A percentile compares a stretch with the other conserved stretches of the same genome.
Conservation (phyloP, 2,329 filamentous ascomycete genomes). For the Arthrobotrys iridis region DNA sequence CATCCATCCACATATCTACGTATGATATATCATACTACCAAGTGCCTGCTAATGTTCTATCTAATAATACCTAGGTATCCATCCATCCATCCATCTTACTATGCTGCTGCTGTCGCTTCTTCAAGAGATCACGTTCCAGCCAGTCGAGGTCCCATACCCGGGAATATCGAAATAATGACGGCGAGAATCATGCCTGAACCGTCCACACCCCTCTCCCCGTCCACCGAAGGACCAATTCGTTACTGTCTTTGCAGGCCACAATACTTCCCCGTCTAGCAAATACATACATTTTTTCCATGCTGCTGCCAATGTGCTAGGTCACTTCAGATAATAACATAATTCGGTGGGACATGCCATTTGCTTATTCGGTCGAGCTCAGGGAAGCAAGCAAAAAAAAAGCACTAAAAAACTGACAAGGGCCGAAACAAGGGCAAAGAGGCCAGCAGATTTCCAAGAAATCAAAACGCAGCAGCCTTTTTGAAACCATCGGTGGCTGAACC, state of each 20-base stretch:
- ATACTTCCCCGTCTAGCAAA: not conserved
- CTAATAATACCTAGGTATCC: not conserved
- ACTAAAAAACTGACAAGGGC: too few relatives aligned
- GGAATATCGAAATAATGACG: conserved; percentile 1
- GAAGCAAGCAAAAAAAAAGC: conserved; percentile 2
- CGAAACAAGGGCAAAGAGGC: conserved; percentile 3
- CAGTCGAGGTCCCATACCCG: not conserved
- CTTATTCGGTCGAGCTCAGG: conserved; percentile 45
- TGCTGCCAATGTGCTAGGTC: too few relatives aligned
- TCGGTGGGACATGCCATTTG: conserved; percentile 39
- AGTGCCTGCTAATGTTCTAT: too few relatives aligned
- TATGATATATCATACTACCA: too few relatives aligned
- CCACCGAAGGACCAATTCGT: conserved; percentile 43
- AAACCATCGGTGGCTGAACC: conserved; percentile 52
- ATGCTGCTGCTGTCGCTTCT: too few relatives aligned
- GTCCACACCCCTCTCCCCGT: conserved; percentile 26
- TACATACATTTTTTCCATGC: too few relatives aligned
- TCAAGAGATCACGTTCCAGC: conserved; percentile 33
- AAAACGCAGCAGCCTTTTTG: conserved; percentile 38
- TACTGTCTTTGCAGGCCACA: not conserved
- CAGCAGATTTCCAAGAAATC: conserved; percentile 47
- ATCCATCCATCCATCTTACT: not conserved
- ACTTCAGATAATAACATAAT: conserved; percentile 18
- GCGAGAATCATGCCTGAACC: conserved; percentile 24
- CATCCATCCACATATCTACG: not conserved